These are phyloP conservation scores for Sherardia arvensis DNA, from an alignment of 257 asterid genomes.

Conservation along the genomic window DNA sequence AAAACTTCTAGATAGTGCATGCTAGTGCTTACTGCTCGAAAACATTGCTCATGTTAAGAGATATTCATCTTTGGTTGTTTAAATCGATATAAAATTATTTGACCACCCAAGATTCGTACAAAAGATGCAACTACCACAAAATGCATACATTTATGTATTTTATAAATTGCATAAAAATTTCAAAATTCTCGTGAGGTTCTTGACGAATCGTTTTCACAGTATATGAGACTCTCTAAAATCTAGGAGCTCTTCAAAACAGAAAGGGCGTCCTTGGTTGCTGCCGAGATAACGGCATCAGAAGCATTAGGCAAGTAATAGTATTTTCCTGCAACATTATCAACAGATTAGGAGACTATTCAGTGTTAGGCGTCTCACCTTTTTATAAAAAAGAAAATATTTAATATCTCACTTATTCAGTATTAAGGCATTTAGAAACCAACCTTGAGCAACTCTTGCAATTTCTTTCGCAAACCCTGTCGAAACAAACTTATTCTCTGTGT, in stretches of 20 bases:
- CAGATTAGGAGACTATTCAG: constrained; percentile 4
- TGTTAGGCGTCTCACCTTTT: too few species aligned
- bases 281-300: constrained; percentile 92
- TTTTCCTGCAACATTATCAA: constrained; percentile 46
- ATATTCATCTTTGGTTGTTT: too few species aligned
- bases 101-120: too few species aligned
- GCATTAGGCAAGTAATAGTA: constrained; percentile 96
- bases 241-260: constrained; percentile 66
- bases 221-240: constrained; percentile 1
- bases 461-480: constrained; percentile 98
- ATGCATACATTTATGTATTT: too few species aligned
- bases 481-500: constrained; percentile 69
- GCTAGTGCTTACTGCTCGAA: too few species aligned
- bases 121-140: too few species aligned
- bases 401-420: background rate
- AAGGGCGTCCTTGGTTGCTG: constrained; percentile 84
- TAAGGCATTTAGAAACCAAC: constrained; percentile 21
- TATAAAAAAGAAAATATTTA: too few species aligned
- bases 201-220: background rate
- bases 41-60: too few species aligned
- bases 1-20: too few species aligned
- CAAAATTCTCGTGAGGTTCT: background rate
- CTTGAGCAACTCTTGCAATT: constrained; percentile 96
- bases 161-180: background rate
- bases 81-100: too few species aligned